Evolutionary conservation across 2,329 filamentous ascomycete species (phyloP).

Genomic region (Diaporthe sp.): DNA sequence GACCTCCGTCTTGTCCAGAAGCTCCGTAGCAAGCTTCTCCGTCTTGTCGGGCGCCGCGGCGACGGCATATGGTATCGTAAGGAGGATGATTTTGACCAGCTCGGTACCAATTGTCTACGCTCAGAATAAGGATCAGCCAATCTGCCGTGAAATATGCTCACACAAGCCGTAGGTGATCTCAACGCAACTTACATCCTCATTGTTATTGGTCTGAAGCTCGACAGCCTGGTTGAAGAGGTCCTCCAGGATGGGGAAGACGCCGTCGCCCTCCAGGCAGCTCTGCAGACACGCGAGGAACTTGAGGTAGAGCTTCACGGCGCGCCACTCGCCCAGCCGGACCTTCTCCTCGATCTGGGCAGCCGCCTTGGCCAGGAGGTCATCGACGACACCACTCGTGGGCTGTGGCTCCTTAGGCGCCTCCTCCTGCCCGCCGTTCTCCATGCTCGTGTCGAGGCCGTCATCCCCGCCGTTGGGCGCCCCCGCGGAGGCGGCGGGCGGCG

Average conservation of each 20-base stretch:
- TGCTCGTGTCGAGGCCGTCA: constrained; percentile 35
- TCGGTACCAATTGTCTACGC: constrained; percentile 79
- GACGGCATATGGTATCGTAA: constrained; percentile 93
- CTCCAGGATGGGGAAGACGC: constrained; percentile 86
- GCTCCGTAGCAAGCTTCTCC: constrained; percentile 76
- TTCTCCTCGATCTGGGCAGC: constrained; percentile 74
- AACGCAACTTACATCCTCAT: constrained; percentile 81
- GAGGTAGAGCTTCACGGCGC: constrained; percentile 89
- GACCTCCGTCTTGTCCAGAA: constrained; percentile 95
- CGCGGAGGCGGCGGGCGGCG: constrained; percentile 57
- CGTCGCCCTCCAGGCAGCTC: constrained; percentile 83
- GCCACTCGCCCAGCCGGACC: constrained; percentile 84
- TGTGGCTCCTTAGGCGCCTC: constrained; percentile 28
- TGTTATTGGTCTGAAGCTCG: constrained; percentile 91
- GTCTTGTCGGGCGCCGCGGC: constrained; percentile 80
- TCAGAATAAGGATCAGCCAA: constrained; percentile 26
- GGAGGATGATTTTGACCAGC: constrained; percentile 94
- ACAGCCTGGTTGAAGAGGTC: constrained; percentile 94
- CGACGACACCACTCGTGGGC: constrained; percentile 70
- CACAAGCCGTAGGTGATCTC: background rate
- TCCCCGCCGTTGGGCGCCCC: constrained; percentile 28
- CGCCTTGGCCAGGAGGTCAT: constrained; percentile 76
- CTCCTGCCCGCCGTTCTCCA: constrained; percentile 35
- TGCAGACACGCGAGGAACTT: constrained; percentile 93
- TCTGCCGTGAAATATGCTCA: background rate